Percentiles rank a stretch among this genome's conserved stretches.
phyloP scores from a whole-genome alignment of 208 protist genomes.

The Leishmania mexicana region DNA sequence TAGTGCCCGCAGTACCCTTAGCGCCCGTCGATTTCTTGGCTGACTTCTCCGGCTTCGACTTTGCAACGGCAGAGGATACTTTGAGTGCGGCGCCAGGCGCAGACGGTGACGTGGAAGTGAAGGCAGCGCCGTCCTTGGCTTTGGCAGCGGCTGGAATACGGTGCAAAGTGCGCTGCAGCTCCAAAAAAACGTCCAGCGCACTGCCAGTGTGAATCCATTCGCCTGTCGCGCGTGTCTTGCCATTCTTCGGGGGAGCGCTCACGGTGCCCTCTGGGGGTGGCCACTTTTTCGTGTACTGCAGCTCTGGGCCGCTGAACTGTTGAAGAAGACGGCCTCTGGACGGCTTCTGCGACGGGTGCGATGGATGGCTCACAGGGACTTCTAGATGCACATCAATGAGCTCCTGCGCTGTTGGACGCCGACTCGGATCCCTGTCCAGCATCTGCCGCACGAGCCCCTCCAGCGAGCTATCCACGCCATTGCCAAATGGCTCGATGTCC shows the following conservation, averaged over 20 bases:
- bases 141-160: constrained; percentile 13
- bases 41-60: constrained; percentile 11
- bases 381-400: constrained; percentile 82
- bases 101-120: neutral
- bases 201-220: constrained; percentile 39
- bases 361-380: constrained; percentile 78
- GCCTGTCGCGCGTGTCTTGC: constrained; percentile 17
- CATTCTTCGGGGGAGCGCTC: neutral
- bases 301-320: constrained; percentile 69
- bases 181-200: constrained; percentile 32
- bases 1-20: neutral
- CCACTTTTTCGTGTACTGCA: constrained; percentile 51
- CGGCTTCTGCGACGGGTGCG: constrained; percentile 80
- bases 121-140: neutral
- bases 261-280: constrained; percentile 27
- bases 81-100: neutral
- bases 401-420: constrained; percentile 78
- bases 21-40: constrained; percentile 15
- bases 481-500: constrained; percentile 74
- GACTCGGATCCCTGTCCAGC: constrained; percentile 69
- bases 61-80: neutral
- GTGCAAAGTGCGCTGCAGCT: constrained; percentile 37
- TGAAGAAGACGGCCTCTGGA: constrained; percentile 70
- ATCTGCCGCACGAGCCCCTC: constrained; percentile 81
- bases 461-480: constrained; percentile 61